Conservation (phyloP, 1,284 basidiomycete species). For the Trametes sp. region DNA sequence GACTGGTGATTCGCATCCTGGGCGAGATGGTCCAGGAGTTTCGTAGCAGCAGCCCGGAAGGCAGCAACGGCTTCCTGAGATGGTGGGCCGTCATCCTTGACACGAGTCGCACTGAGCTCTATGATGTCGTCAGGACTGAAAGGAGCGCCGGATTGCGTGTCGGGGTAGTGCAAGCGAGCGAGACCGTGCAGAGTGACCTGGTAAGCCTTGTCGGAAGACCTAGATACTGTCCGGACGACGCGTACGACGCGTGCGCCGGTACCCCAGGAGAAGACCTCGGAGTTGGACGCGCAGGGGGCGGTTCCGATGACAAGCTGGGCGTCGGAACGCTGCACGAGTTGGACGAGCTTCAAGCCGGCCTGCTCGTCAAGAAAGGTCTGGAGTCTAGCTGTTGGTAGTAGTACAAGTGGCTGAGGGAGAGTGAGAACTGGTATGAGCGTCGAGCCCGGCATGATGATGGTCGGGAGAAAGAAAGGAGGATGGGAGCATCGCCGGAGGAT, state of each 20-base stretch:
- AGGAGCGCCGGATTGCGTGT: conserved; percentile 38
- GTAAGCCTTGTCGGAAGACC: conserved; percentile 49
- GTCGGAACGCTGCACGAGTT: conserved; percentile 68
- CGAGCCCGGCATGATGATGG: conserved; percentile 25
- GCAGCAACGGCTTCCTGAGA: conserved; percentile 61
- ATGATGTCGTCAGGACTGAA: conserved; percentile 42
- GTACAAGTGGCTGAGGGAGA: conserved; percentile 68
- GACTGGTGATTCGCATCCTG: conserved; percentile 63
- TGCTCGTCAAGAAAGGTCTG: conserved; percentile 64
- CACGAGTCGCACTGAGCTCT: conserved; percentile 59
- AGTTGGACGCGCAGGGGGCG: conserved; percentile 55
- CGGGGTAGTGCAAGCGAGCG: conserved; percentile 57
- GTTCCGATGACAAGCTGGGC: conserved; percentile 69
- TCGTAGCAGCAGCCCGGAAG: conserved; percentile 71
- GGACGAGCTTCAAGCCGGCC: conserved; percentile 47
- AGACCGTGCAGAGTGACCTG: conserved; percentile 73
- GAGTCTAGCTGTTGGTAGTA: conserved; percentile 71
- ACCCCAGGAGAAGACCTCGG: conserved; percentile 49
- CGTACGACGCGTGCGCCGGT: conserved; percentile 67
- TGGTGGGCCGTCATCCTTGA: conserved; percentile 53
- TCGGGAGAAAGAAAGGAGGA: background rate
- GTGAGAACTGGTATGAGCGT: conserved; percentile 64
- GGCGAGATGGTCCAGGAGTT: conserved; percentile 70
- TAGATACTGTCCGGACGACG: conserved; percentile 54
- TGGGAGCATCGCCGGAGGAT: background rate